Base-by-base conservation (phyloP, 1,284 basidiomycete genomes). In the Cerioporus squamosus region DNA sequence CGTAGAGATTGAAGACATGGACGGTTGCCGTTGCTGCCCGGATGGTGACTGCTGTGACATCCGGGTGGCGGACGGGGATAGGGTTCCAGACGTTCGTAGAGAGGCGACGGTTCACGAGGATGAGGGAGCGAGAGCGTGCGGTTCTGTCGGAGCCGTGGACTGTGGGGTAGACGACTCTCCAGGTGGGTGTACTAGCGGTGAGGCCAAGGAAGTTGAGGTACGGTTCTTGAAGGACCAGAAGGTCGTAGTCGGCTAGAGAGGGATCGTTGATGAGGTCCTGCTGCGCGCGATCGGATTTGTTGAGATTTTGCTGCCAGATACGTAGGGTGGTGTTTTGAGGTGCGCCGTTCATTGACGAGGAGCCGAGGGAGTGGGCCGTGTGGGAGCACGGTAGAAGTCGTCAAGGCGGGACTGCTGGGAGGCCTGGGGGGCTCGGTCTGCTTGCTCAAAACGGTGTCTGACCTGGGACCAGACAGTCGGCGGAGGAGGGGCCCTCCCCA, bases 1-100 rank as follows among this genome's bases (percentile, higher is more conserved):
- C 75, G 55, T 79, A 79, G 2, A 79, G 59, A 51, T 79, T 79
- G 61, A 75, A 59, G 7, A 77, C 40, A 23, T 61, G 40, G 17
- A 75, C 17, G 0, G 18, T 50, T 1, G 61, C 61, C 15, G 38
- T 53, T 0, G 26, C 36, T 0, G 64, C 54, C 0, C 15, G 17
- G 4, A 77, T 20, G 9, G 67, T 56, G 8, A 77, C 52, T 0
- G 63, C 68, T 0, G 73, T 72, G 9, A 77, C 51, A 48, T 77
- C 75, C 0, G 60, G 53, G 1, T 56, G 64, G 0, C 40, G 20
- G 2, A 75, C 46, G 1, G 59, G 36, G 9, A 77, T 63, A 15
- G 57, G 55, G 1, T 29, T 45, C 67, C 71, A 76, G 1, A 44
- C 10, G 42, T 70, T 65, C 7, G 75, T 69, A 1, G 64, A 44